These are phyloP conservation scores for Parastagonospora nodorum DNA, from an alignment of 2,329 filamentous ascomycete genomes.

Conservation along the genomic window DNA sequence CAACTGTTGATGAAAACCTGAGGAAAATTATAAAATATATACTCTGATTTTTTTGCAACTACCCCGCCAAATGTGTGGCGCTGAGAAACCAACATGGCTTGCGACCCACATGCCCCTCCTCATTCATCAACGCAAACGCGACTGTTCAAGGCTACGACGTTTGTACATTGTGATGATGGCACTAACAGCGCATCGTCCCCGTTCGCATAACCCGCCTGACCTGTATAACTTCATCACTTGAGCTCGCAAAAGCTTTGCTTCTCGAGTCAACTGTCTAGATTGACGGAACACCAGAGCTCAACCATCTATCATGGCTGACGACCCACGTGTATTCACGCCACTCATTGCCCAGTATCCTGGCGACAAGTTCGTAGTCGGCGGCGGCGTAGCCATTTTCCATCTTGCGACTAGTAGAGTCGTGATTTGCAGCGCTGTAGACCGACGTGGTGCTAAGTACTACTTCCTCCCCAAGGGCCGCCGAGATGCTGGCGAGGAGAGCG, in stretches of 20 bases:
- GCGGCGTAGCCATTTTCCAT: conserved; percentile 58
- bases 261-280: background rate
- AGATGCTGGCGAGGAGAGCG: conserved; percentile 53
- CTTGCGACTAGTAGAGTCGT: conserved; percentile 53
- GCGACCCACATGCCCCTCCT: background rate
- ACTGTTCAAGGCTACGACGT: background rate
- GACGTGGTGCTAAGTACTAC: conserved; percentile 43
- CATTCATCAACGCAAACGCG: background rate
- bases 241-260: background rate
- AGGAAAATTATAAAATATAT: background rate
- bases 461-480: conserved; percentile 57
- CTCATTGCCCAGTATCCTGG: conserved; percentile 34
- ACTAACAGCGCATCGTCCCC: background rate
- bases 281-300: background rate
- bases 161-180: background rate
- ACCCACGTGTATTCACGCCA: conserved; percentile 14
- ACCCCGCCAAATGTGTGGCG: too few relatives aligned
- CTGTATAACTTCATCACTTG: background rate
- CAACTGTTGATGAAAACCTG: background rate
- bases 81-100: too few relatives aligned
- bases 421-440: conserved; percentile 52
- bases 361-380: conserved; percentile 36
- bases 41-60: too few relatives aligned
- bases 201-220: background rate
- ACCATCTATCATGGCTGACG: background rate